Base-by-base conservation (phyloP, 306 rosid species). In the Mimosa pudica region DNA sequence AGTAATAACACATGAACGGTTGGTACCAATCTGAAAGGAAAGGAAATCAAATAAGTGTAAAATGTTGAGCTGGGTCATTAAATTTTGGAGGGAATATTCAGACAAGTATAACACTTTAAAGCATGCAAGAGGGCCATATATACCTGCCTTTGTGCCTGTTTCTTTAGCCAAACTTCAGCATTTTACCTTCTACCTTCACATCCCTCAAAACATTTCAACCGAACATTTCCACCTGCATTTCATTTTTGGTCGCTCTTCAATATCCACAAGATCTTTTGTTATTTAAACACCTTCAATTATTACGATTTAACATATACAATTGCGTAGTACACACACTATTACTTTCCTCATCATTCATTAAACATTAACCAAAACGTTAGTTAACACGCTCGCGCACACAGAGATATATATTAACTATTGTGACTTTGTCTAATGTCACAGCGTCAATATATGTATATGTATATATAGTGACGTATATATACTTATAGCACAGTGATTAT, bases 161-260 rank as follows among this genome's bases (percentile, higher is more conserved):
- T 64, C 24, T 80, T 46, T 38, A 24, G 77, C 79, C 46, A 24
- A 1, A 49, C 9, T 54, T 38, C 79, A 35, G 46, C 84, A 84
- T 79, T 35, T 76, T 35, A 18, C 45, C 58, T 41, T 41, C 24
- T 41, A 24, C 81, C 24, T 46, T 47, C 77, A 36, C 61, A 42
- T 77, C 51, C 5, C 10, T 57, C 45, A 67, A 35, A 70, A 6
- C 42, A 61, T 55, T 45, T 73, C 49, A 58, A 57, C 66, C 18
- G 57, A 81, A 81, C 80, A 51, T 62, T 70, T 51, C 79, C 79
- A 82, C n/a, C n/a, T 68, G 44, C 74, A 75, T 75, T 66, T 20
- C 18, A 48, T 17, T 17, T 70, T 46, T 32, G n/a, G 55, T 47
- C 38, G 47, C 65, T 20, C 65, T 60, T 85, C 70, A 65, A 20